Conservation (phyloP, 768 basidiomycete genomes). For the Lactarius trivialis region DNA sequence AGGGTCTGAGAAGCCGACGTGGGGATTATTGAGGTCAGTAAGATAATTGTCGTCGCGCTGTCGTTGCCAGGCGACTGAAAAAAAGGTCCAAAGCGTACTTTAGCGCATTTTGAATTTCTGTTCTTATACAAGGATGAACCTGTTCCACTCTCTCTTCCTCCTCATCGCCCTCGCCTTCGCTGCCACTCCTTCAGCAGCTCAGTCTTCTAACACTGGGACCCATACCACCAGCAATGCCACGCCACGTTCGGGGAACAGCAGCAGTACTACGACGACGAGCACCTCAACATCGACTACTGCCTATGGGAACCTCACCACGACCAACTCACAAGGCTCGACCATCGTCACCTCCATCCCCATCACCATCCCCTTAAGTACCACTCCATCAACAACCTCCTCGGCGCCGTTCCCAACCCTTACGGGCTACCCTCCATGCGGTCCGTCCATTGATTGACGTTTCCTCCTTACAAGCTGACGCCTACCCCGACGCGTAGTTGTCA, state of each 20-base stretch:
- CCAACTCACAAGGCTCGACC: slow-evolving; percentile 18
- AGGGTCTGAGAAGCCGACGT: not conserved
- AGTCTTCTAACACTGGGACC: not conserved
- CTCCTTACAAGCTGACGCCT: not conserved
- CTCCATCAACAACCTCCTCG: slow-evolving; percentile 4
- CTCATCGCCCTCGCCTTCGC: not conserved
- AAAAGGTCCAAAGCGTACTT: not conserved
- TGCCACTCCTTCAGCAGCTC: not conserved
- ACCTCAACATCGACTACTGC: not conserved
- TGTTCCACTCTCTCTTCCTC: not conserved
- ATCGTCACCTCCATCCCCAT: slow-evolving; percentile 19
- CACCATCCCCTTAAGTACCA: slow-evolving; percentile 9
- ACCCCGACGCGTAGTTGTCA: slow-evolving; percentile 32
- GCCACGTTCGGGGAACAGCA: not conserved
- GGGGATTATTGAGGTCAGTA: not conserved
- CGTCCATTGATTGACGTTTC: not conserved
- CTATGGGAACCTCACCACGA: slow-evolving; percentile 17
- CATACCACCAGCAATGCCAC: not conserved
- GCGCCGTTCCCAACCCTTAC: slow-evolving; percentile 15
- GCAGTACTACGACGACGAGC: not conserved
- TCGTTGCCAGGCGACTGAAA: not conserved
- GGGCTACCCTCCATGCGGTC: slow-evolving; percentile 16
- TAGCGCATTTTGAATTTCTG: not conserved
- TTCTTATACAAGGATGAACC: not conserved
- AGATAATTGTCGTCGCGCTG: not conserved